Evolutionary conservation across 495 filamentous ascomycete genomes (phyloP), one percentile per base, ranked within the genome.

Genomic region (Usnea hakonensis): DNA sequence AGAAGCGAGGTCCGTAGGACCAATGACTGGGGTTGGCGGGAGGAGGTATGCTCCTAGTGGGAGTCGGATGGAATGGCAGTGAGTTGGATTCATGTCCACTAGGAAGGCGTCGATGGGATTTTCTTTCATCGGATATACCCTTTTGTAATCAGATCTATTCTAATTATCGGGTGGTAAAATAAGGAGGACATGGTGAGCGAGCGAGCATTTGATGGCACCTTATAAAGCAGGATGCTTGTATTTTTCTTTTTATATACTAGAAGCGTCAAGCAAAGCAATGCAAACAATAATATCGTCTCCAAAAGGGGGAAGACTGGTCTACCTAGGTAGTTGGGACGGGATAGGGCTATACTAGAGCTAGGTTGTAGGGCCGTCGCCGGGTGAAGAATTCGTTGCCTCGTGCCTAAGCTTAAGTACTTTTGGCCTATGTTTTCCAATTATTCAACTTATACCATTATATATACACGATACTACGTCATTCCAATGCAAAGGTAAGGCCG

Each of bases 31-130:
- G 17, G 62, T 64, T 30, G 43, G 65, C 11, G 65, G 65, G 26
- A 55, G 65, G 37, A 61, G 57, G 41, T 64, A 67, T 67, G 38
- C 64, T 52, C 35, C 44, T 30, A 37, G 28, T 41, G 35, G 60
- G 3, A 38, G 26, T 10, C 14, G 5, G 26, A 52, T 52, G 48
- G 28, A 52, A 13, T 41, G 48, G 58, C 53, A 26, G 32, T 61
- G n/a, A 61, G 33, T 16, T 53, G 21, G 26, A 19, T 32, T 38
- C 6, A 40, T 30, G 23, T 53, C 10, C 54, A 30, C n/a, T 28
- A 16, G 58, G 46, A 17, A 38, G 48, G 48, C 37, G 21, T 28
- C 32, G 14, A 62, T 21, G n/a, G 50, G 52, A 26, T 55, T 43
- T n/a, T 7, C 10, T 30, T 28, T 55, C 28, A 10, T 44, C n/a